These are phyloP conservation scores for Strobilomyces echinocephalus DNA, from an alignment of 768 basidiomycete genomes.

Conservation along the genomic window DNA sequence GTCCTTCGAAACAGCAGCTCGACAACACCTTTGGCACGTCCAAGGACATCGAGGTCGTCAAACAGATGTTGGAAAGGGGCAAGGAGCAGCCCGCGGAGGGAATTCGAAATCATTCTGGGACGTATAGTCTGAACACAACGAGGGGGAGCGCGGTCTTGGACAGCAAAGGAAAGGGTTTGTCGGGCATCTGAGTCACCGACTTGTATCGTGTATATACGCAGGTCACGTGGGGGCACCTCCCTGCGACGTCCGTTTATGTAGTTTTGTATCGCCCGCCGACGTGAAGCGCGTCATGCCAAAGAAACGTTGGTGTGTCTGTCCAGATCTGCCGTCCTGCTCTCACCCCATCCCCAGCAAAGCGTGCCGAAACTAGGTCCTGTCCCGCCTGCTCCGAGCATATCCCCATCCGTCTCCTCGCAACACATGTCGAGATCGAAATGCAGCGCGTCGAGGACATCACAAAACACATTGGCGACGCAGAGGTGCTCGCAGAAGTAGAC, in stretches of 20 bases:
- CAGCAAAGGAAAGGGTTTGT: slow-evolving; percentile 35
- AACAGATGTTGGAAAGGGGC: slow-evolving; percentile 59
- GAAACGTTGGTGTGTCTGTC: slow-evolving; percentile 40
- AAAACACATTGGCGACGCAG: slow-evolving; percentile 54
- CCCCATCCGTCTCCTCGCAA: slow-evolving; percentile 63
- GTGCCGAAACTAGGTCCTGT: slow-evolving; percentile 70
- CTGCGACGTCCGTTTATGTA: background rate
- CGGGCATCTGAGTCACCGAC: slow-evolving; percentile 32
- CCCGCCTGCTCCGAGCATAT: slow-evolving; percentile 72
- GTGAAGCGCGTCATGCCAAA: slow-evolving; percentile 25
- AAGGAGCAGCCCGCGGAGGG: slow-evolving; percentile 50
- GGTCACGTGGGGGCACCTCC: too few species aligned
- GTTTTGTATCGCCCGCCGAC: background rate
- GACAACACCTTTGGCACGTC: slow-evolving; percentile 64
- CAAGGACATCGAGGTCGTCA: slow-evolving; percentile 62
- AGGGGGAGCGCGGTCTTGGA: slow-evolving; percentile 37
- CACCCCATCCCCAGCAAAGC: slow-evolving; percentile 44
- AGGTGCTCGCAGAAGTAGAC: slow-evolving; percentile 45
- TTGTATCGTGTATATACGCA: too few species aligned
- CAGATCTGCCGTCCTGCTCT: background rate
- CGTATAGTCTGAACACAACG: slow-evolving; percentile 13
- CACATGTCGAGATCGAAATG: slow-evolving; percentile 61
- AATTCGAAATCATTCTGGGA: slow-evolving; percentile 27
- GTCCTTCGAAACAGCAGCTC: slow-evolving; percentile 79
- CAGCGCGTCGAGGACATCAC: slow-evolving; percentile 69